Evolutionary conservation across 257 asterid genomes (phyloP), one percentile per base, ranked within the genome.

Genomic region (Orobanche coerulescens): DNA sequence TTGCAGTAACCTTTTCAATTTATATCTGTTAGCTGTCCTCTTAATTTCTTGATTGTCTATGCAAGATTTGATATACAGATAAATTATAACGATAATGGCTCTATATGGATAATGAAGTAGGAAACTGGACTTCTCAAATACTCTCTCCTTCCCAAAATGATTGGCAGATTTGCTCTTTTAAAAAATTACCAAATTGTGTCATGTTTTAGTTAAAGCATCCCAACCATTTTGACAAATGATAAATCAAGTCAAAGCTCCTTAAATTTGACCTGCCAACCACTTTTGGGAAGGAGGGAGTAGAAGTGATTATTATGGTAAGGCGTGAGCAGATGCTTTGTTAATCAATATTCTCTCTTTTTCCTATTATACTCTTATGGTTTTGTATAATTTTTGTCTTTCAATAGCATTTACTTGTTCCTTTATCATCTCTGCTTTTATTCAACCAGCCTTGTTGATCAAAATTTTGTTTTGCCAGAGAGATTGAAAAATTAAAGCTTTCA

Each of bases 401-500:
- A 39, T 24, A 46, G 34, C 30, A 23, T 25, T 46, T 25, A 1
- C 50, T 43, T 24, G 13, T 47, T 39, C 58, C 37, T 56, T 60
- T 47, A 15, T 51, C 40, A 43, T 31, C 1, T 6, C 26, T 26
- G 39, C 4, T 24, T 28, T 6, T 34, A 8, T 64, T 10, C 56
- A 9, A 28, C 67, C 13, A 3, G 42, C 53, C 62, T 40, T 65
- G 65, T 62, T 68, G 15, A 67, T 48, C 16, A 22, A 25, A 64
- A 28, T 56, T 18, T 25, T 75, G 14, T 58, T 13, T 50, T 69
- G 69, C 58, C 89, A 90, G 97, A 4, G 97, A 90, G 74, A 87
- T 90, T 58, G 97, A 90, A 63, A 90, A 90, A 59, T 70, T 90
- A 76, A 90, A 87, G 82, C 95, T 90, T 65, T 87, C 95, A 18